Base-by-base conservation (phyloP, 2,329 filamentous ascomycete genomes). In the Hypoxylon sp. region DNA sequence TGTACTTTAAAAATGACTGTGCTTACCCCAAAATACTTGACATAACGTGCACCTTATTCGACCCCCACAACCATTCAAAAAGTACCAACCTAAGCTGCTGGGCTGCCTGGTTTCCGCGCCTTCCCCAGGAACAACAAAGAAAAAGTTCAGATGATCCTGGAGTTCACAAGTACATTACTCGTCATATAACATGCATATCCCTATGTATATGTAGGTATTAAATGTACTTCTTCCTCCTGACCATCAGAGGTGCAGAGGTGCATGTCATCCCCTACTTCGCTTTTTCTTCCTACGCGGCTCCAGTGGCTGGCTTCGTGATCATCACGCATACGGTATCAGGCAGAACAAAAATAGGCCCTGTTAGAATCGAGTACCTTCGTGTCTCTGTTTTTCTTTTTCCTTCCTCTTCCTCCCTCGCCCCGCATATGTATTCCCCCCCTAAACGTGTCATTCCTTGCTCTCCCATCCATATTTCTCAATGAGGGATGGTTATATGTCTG, bases 121-220 rank as follows among this genome's bases (percentile, higher is more conserved):
- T 61, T 61, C 12, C 27, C 37, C 45, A 29, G 43, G 23, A 55
- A 50, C 43, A 41, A 48, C 32, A 8, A 37, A 51, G 48, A 34
- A 65, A 65, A 54, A 51, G 54, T 63, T 52, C 63, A 63, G 63
- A 55, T 66, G 63, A 66, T 64, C 60, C 51, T 37, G 27, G 47
- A 52, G 56, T 48, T 45, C 45, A 56, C 19, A 63, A 46, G 37
- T 27, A 29, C 30, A 27, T 55, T 46, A 34, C 8, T 32, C 9
- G 30, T 8, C 27, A 27, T 53, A 46, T 23, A 29, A 29, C 21
- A 27, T 46, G 12, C 34, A 52, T 30, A 19, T 58, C 16, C 37
- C 14, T 45, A 21, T 21, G 5, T 16, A 39, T 7, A 37, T 39
- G 9, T 37, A 39, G 30, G 30, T 39, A 39, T 6, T 39, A n/a